Base-by-base conservation (phyloP, 129 eudicot genomes). In the Arctium lappa region DNA sequence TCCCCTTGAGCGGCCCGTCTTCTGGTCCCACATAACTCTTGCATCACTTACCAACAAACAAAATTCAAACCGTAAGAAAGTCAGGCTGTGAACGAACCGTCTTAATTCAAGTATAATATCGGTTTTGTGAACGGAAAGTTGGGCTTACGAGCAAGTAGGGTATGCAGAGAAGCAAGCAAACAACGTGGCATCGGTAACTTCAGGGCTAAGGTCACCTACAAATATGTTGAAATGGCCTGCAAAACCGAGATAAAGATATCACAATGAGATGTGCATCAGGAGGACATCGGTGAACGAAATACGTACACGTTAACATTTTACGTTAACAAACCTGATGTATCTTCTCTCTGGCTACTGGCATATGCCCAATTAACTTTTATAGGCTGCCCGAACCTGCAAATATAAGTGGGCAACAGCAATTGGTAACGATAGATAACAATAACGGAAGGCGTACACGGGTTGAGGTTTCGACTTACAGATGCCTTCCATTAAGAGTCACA, bases 1-100 rank as follows among this genome's bases (percentile, higher is more conserved):
- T 68, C 98, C 98, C 75, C 98, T 91, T 32, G 98, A 93, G 74
- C 97, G 98, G 5, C 96, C 94, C 40, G 96, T 93, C 86, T 88
- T 91, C 53, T 93, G 98, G 80, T 93, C 98, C 98, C 98, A 93
- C 98, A 93, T 93, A 33, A 93, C 98, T 86, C 94, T 94, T 69
- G 98, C 98, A 86, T 92, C 98, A 81, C 98, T 94, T 44, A 50
- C 31, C 69, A 32, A 81, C 5, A 81, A 48, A 53, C 12, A 12
- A 18, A 9, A 33, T 16, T 60, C 68, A 66, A 11, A 68, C 6
- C 2, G 60, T 65, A 48, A 77, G 75, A 71, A 73, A 18, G n/a
- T 10, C 11, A 16, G 16, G 56, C 0, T 46, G 40, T 37, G 9
- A 46, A 46, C 56, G 5, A n/a, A 60, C 29, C 8, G 22, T 56